Conservation (phyloP, 345 rosid genomes). For the Arabis hirsuta region DNA sequence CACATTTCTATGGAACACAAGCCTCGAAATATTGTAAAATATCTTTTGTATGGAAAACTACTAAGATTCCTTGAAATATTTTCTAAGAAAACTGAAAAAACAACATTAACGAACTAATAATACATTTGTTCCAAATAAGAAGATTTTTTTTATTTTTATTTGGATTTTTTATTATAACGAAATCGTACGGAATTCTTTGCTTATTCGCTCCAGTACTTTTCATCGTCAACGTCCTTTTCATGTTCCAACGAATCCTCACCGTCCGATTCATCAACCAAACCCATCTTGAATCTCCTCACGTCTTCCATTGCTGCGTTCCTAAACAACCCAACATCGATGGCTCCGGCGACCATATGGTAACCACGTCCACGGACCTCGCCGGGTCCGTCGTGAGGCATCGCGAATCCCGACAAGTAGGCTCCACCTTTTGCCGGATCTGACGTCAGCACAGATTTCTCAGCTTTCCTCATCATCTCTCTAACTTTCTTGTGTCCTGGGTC, state of each 20-base stretch:
- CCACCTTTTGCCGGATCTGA: constrained; percentile 50
- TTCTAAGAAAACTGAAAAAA: background rate
- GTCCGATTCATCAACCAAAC: constrained; percentile 45
- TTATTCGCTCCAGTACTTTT: constrained; percentile 52
- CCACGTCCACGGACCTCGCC: constrained; percentile 60
- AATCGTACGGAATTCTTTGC: background rate
- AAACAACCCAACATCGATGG: constrained; percentile 76
- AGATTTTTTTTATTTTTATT: no score
- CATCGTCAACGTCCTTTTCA: constrained; percentile 46
- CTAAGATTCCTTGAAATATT: no score
- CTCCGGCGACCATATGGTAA: constrained; percentile 77
- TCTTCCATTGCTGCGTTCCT: constrained; percentile 73
- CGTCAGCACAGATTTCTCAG: constrained; percentile 71
- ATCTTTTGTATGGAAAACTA: no score
- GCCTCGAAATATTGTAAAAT: no score
- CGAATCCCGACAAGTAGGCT: constrained; percentile 72
- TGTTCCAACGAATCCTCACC: constrained; percentile 44
- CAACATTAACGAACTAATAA: background rate
- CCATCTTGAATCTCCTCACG: constrained; percentile 70
- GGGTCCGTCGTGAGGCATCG: constrained; percentile 75
- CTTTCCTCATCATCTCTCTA: constrained; percentile 61
- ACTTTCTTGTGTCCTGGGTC: constrained; percentile 95
- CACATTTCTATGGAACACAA: no score
- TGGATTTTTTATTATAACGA: no score
- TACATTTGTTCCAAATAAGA: no score